Evolutionary conservation across 345 rosid genomes (phyloP), one percentile per base, ranked within the genome.

Genomic region (Turnera subulata): DNA sequence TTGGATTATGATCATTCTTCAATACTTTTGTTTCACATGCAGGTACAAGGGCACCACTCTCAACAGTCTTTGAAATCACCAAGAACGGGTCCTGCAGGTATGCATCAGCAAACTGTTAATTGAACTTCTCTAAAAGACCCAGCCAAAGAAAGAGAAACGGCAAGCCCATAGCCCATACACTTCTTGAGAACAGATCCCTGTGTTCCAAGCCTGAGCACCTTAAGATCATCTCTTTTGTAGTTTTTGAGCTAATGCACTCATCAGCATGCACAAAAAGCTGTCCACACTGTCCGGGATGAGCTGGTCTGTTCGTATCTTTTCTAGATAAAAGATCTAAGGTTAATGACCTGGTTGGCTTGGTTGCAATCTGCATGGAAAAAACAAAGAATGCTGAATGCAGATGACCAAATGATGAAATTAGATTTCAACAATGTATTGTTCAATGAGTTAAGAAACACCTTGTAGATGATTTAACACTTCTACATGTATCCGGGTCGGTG

Each of bases 21-120:
- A 88, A 54, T 59, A 88, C 93, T 75, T 92, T 93, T 29, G 98
- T 86, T 76, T 86, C 88, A 49, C 92, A 86, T 19, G 88, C 87
- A 35, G 96, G 87, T 64, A 92, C 80, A 18, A 82, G 65, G 39
- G 17, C 22, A 61, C 87, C 89, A 35, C 50, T 73, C 76, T 88
- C 93, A 37, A 72, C 82, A 38, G 76, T 58, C 82, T 83, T 92
- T 44, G 96, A 92, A 71, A 92, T 77, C n/a, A 88, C 76, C 80
- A 92, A 66, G 70, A 92, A 92, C 2, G 98, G 89, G 37, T 92
- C 96, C 98, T 92, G 74, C 68, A 61, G 55, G 43, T 48, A 50
- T 55, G 70, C 24, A 61, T 39, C 46, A 33, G 65, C 19, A 56
- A 39, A 60, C 42, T 25, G 53, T 56, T 47, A 42, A 22, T 58